Evolutionary conservation across 2,329 filamentous ascomycete genomes (phyloP).

Genomic region (Corniculantispora saksenae): DNA sequence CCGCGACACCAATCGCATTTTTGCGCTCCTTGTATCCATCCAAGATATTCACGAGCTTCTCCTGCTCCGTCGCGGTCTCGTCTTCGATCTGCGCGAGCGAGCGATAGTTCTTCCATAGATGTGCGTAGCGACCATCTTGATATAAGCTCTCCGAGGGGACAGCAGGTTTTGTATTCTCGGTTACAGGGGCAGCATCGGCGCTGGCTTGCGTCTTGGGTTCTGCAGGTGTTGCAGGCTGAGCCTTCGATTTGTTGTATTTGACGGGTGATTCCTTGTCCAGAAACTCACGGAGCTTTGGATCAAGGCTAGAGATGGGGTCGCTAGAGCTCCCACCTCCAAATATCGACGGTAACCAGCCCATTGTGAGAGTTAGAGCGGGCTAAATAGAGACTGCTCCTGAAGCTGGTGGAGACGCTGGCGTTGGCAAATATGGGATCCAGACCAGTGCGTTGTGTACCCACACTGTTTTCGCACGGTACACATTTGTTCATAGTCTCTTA

Average conservation of each 20-base stretch:
- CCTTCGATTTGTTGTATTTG: conserved; percentile 54
- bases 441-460: conserved; percentile 22
- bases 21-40: conserved; percentile 83
- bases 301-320: conserved; percentile 71
- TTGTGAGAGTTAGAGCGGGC: conserved; percentile 31
- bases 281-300: conserved; percentile 81
- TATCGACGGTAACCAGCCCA: conserved; percentile 61
- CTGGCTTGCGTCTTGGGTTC: conserved; percentile 21
- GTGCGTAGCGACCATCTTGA: conserved; percentile 67
- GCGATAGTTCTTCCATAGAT: conserved; percentile 91
- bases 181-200: conserved; percentile 25
- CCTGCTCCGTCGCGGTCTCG: conserved; percentile 71
- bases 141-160: conserved; percentile 56
- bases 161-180: conserved; percentile 3
- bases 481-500: too few relatives aligned
- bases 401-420: conserved; percentile 9
- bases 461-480: conserved; percentile 26
- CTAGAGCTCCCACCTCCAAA: conserved; percentile 48
- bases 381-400: neutral
- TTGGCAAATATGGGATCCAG: conserved; percentile 8
- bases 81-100: conserved; percentile 70
- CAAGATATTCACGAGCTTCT: conserved; percentile 77
- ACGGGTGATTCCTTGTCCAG: conserved; percentile 79
- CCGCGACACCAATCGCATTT: conserved; percentile 73
- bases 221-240: conserved; percentile 14